Evolutionary conservation across 441 rosid genomes (phyloP).

Genomic region (Iberis amara): DNA sequence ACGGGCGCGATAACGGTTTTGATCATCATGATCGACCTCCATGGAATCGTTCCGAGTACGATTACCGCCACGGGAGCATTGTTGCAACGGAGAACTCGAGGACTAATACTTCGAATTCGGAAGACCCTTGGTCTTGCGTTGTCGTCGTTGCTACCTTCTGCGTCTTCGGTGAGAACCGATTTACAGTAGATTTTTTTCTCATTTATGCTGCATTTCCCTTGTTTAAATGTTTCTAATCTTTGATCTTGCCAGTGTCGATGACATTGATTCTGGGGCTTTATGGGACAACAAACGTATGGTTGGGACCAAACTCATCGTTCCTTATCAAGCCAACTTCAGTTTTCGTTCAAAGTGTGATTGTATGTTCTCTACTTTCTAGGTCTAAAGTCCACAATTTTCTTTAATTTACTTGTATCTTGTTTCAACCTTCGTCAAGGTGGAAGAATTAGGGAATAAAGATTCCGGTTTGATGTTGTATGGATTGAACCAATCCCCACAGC

Average conservation of each 20-base stretch:
- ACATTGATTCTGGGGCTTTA: slow-evolving; percentile 85
- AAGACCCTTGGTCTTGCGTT: slow-evolving; percentile 84
- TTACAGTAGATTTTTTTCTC: not conserved
- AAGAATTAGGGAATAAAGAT: slow-evolving; percentile 47
- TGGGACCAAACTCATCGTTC: slow-evolving; percentile 71
- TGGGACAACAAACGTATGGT: slow-evolving; percentile 50
- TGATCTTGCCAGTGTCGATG: slow-evolving; percentile 56
- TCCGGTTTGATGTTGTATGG: slow-evolving; percentile 54
- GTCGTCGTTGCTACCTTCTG: slow-evolving; percentile 82
- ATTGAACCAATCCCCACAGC: slow-evolving; percentile 59
- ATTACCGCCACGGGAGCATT: slow-evolving; percentile 42
- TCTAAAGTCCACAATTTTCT: not conserved
- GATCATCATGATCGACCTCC: slow-evolving; percentile 31
- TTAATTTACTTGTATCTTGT: not conserved
- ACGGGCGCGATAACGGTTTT: slow-evolving; percentile 18
- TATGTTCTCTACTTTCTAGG: slow-evolving; percentile 28
- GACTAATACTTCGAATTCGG: slow-evolving; percentile 33
- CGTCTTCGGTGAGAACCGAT: slow-evolving; percentile 53
- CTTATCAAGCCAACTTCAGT: slow-evolving; percentile 65
- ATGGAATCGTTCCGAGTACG: slow-evolving; percentile 36
- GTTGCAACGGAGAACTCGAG: slow-evolving; percentile 29
- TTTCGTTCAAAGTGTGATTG: slow-evolving; percentile 82
- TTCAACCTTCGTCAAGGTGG: slow-evolving; percentile 43
- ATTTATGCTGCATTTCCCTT: not conserved
- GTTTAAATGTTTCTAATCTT: slow-evolving; percentile 1